Percentiles rank a stretch among this genome's conserved stretches.
Evolutionary conservation across 2,329 filamentous ascomycete genomes (phyloP).

Genomic region (Penicillium sp.): DNA sequence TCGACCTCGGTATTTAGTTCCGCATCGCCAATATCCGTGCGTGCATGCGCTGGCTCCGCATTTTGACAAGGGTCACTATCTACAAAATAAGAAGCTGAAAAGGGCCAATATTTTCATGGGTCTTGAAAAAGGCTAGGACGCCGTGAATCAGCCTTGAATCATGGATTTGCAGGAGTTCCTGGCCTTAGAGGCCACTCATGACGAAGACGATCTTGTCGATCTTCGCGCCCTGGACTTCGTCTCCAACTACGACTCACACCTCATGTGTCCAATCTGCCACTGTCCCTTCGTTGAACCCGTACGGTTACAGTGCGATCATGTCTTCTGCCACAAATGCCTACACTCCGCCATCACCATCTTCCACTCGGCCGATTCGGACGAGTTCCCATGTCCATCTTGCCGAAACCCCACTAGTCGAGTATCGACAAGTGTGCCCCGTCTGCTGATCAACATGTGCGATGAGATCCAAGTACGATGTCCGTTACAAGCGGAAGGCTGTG

Average conservation of each 20-base stretch:
- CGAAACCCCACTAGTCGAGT: conserved; percentile 43
- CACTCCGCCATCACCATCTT: conserved; percentile 44
- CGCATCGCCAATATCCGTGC: conserved; percentile 6
- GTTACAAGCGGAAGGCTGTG: conserved; percentile 51
- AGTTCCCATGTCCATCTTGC: conserved; percentile 54
- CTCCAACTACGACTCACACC: conserved; percentile 52
- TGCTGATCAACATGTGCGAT: conserved; percentile 58
- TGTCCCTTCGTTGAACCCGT: conserved; percentile 57
- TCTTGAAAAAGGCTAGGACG: neutral
- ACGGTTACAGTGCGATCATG: conserved; percentile 57
- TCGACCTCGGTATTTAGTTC: conserved; percentile 20
- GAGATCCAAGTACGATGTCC: conserved; percentile 58
- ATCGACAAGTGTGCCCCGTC: conserved; percentile 47
- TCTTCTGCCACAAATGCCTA: conserved; percentile 58
- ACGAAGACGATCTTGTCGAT: conserved; percentile 43
- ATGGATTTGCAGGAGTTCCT: conserved; percentile 34
- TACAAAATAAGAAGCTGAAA: neutral
- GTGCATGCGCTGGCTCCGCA: conserved; percentile 12
- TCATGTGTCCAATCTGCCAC: conserved; percentile 61
- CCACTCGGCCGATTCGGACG: conserved; percentile 26
- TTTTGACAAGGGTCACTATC: conserved; percentile 2
- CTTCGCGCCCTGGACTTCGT: conserved; percentile 56
- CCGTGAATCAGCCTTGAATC: conserved; percentile 14
- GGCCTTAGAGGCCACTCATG: conserved; percentile 27
- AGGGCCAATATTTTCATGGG: neutral